Conservation (phyloP, 371 early-diverging fungal species). For the Zancudomyces culisetae region DNA sequence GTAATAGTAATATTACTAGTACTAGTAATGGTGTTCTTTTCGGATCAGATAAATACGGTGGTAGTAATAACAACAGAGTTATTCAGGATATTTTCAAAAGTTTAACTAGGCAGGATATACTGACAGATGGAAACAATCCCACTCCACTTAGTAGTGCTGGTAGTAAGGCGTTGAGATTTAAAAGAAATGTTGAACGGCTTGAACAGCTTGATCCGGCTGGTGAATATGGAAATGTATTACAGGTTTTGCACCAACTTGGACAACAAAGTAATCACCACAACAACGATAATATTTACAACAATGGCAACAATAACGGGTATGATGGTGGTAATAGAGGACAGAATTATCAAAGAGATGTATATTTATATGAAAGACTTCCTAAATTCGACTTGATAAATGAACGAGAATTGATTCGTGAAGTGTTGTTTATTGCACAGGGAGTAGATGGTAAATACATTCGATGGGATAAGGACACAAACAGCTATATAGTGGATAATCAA, state of each 20-base stretch:
- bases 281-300: not conserved
- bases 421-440: slow-evolving; percentile 82
- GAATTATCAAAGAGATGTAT: not conserved
- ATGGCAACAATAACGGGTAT: not conserved
- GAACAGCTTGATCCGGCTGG: not conserved
- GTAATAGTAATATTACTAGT: slow-evolving; percentile 19
- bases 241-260: not conserved
- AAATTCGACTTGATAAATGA: slow-evolving; percentile 30
- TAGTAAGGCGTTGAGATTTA: not conserved
- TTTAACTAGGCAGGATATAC: not conserved
- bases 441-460: slow-evolving; percentile 72
- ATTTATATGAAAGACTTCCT: not conserved
- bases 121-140: not conserved
- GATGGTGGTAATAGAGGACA: not conserved
- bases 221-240: not conserved
- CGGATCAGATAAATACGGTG: not conserved
- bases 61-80: not conserved
- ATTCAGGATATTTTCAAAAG: not conserved
- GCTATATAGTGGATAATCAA: slow-evolving; percentile 31
- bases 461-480: slow-evolving; percentile 28
- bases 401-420: slow-evolving; percentile 50
- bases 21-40: slow-evolving; percentile 8
- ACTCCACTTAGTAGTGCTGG: not conserved
- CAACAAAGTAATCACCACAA: not conserved
- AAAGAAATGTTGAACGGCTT: not conserved